These are phyloP conservation scores for Candida ficus DNA, from an alignment of 805 yeast genomes.

Conservation along the genomic window DNA sequence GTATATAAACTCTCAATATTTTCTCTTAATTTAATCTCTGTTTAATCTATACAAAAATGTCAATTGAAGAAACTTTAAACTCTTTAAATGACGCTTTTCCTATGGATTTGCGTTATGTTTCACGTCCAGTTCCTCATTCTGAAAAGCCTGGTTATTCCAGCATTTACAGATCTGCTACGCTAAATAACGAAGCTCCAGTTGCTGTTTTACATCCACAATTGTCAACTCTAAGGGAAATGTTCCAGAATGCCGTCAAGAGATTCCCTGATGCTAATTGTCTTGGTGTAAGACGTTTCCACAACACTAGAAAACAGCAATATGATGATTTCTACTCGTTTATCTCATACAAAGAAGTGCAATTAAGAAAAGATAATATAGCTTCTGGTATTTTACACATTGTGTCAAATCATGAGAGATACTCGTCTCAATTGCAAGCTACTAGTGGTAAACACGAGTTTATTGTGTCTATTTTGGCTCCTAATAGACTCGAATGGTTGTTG, in stretches of 20 bases:
- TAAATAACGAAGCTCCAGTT: conserved; percentile 12
- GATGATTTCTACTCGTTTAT: conserved; percentile 22
- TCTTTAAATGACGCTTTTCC: conserved; percentile 1
- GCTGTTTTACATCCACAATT: conserved; percentile 33
- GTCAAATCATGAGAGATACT: conserved; percentile 8
- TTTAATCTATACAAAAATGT: too few relatives aligned
- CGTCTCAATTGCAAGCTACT: conserved; percentile 6
- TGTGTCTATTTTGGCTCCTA: conserved; percentile 41
- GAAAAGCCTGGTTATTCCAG: conserved; percentile 6
- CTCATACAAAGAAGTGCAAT: conserved; percentile 28
- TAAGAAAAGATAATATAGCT: conserved; percentile 31
- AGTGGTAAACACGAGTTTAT: conserved; percentile 29
- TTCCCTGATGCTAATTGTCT: conserved; percentile 31
- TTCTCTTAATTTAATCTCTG: too few relatives aligned
- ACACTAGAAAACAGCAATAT: conserved; percentile 15
- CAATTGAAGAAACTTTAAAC: conserved; percentile 4
- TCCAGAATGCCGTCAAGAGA: conserved; percentile 28
- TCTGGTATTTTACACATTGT: conserved; percentile 33
- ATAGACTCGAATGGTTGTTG: conserved; percentile 54
- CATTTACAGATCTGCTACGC: conserved; percentile 9
- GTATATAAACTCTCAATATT: too few relatives aligned
- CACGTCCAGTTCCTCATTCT: conserved; percentile 7
- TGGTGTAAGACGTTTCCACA: conserved; percentile 29
- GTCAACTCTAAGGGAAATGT: conserved; percentile 34
- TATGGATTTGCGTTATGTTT: background rate